phyloP scores from a whole-genome alignment of 2,329 filamentous ascomycete species.

The Cladosporium sp. region DNA sequence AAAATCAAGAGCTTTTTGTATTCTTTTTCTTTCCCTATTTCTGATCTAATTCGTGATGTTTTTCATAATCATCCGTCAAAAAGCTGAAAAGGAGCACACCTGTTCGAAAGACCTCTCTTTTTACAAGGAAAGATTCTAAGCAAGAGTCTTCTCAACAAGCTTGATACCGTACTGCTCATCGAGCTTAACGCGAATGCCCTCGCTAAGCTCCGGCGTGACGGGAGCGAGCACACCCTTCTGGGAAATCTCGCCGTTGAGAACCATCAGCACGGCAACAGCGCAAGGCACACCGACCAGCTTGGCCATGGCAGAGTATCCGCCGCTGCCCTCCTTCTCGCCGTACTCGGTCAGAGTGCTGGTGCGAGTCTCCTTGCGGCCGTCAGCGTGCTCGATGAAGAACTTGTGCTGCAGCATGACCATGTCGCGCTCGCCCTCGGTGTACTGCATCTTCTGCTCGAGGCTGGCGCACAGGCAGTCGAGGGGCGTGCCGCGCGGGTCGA shows the following conservation, averaged over 20 bases:
- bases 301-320: conserved; percentile 72
- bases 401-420: conserved; percentile 74
- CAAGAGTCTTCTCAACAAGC: conserved; percentile 59
- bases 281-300: conserved; percentile 73
- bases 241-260: conserved; percentile 34
- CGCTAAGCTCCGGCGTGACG: conserved; percentile 66
- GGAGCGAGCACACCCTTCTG: conserved; percentile 61
- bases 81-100: background rate
- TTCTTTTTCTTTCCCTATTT: background rate
- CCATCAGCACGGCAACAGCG: conserved; percentile 59
- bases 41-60: background rate
- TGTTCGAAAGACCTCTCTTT: too few relatives aligned
- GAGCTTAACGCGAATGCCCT: conserved; percentile 70
- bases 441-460: conserved; percentile 89
- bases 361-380: conserved; percentile 70
- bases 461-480: conserved; percentile 87
- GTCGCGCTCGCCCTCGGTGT: conserved; percentile 75
- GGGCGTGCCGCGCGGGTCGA: conserved; percentile 69
- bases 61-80: background rate
- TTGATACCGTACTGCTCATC: conserved; percentile 72
- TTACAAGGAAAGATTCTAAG: too few relatives aligned
- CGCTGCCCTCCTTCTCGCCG: conserved; percentile 63
- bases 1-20: too few relatives aligned
- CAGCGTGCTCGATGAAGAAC: conserved; percentile 78
- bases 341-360: conserved; percentile 81